phyloP scores from a whole-genome alignment of 2,329 filamentous ascomycete genomes.

The Hypoxylon rubiginosum region DNA sequence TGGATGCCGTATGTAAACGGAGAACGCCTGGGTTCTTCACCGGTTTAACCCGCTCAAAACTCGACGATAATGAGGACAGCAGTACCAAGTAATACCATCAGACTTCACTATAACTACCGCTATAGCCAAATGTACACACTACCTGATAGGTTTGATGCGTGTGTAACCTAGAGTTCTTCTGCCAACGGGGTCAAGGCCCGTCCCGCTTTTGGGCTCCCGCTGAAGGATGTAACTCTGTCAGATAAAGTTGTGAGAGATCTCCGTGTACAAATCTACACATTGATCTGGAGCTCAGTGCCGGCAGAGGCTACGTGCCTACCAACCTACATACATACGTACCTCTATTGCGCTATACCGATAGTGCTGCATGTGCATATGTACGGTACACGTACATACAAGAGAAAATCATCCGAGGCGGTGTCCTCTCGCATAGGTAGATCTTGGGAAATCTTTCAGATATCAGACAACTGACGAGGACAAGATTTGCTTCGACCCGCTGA shows the following conservation, averaged over 20 bases:
- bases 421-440: slow-evolving; percentile 25
- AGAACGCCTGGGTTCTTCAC: background rate
- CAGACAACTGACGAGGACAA: slow-evolving; percentile 34
- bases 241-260: slow-evolving; percentile 38
- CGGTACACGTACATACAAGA: slow-evolving; percentile 27
- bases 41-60: background rate
- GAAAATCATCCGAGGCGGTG: slow-evolving; percentile 17
- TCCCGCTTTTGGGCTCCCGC: slow-evolving; percentile 31
- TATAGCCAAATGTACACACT: background rate
- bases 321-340: slow-evolving; percentile 1
- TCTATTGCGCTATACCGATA: background rate
- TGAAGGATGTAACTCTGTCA: slow-evolving; percentile 24
- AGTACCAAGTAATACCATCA: too few species aligned
- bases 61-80: background rate
- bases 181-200: slow-evolving; percentile 34
- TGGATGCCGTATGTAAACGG: slow-evolving; percentile 11
- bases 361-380: slow-evolving; percentile 18
- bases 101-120: too few species aligned
- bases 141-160: slow-evolving; percentile 16
- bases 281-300: slow-evolving; percentile 24
- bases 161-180: slow-evolving; percentile 16
- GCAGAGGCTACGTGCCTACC: background rate
- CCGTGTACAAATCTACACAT: slow-evolving; percentile 25
- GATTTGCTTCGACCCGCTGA: slow-evolving; percentile 28
- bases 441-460: slow-evolving; percentile 31